Conservation (phyloP, 169 alveolate genomes). For the Eimeria falciformis region DNA sequence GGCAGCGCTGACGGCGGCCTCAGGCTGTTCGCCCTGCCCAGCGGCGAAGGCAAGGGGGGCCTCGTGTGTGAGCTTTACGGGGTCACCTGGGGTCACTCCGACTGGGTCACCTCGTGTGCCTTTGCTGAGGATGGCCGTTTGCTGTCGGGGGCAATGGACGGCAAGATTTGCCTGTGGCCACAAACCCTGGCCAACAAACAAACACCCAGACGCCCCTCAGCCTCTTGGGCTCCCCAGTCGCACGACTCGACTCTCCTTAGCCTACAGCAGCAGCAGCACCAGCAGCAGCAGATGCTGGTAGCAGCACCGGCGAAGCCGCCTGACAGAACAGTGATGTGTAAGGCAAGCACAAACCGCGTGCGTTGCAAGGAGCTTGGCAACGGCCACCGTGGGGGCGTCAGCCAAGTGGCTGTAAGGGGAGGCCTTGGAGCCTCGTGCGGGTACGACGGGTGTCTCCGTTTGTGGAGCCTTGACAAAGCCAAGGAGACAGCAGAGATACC, state of each 20-base stretch:
- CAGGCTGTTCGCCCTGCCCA: slow-evolving; percentile 43
- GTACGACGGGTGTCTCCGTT: slow-evolving; percentile 68
- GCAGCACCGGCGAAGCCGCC: slow-evolving; percentile 7
- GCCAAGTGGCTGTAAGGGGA: slow-evolving; percentile 43
- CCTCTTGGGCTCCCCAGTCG: neutral
- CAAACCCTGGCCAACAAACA: neutral
- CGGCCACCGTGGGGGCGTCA: slow-evolving; percentile 46
- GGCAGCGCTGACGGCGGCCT: slow-evolving; percentile 77
- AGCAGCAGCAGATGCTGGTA: neutral
- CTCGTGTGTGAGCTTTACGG: slow-evolving; percentile 53
- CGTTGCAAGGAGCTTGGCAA: neutral
- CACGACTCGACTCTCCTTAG: neutral
- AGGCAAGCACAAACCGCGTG: slow-evolving; percentile 5
- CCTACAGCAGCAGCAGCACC: slow-evolving; percentile 11
- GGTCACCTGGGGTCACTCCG: slow-evolving; percentile 52
- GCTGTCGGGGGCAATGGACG: slow-evolving; percentile 78
- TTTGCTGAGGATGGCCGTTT: slow-evolving; percentile 40
- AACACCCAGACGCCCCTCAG: neutral
- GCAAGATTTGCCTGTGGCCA: slow-evolving; percentile 72
- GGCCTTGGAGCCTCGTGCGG: slow-evolving; percentile 51
- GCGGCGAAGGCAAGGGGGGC: neutral
- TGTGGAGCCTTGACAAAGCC: slow-evolving; percentile 28
- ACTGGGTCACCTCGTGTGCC: slow-evolving; percentile 76
- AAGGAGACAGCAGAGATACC: neutral
- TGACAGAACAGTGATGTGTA: slow-evolving; percentile 8